Evolutionary conservation across 805 yeast species (phyloP).

Genomic region (Hanseniaspora hatyaiensis): DNA sequence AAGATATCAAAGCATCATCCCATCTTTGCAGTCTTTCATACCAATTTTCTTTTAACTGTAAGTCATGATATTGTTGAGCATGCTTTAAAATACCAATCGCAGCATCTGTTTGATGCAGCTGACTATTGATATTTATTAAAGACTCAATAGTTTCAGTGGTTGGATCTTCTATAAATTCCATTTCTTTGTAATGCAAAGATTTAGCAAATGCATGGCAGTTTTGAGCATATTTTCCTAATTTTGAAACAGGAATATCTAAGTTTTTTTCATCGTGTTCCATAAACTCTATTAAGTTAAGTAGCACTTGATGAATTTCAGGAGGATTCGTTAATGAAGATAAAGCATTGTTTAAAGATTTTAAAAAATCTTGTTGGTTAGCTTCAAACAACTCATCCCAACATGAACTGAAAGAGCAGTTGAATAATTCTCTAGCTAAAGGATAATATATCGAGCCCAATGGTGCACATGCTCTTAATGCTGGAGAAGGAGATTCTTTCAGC

Average conservation of each 20-base stretch:
- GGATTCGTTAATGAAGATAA: constrained; percentile 83
- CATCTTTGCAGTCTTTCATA: constrained; percentile 91
- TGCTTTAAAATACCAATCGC: constrained; percentile 93
- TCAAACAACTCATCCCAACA: constrained; percentile 90
- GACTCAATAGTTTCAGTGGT: constrained; percentile 85
- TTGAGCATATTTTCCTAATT: constrained; percentile 84
- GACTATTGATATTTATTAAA: constrained; percentile 82
- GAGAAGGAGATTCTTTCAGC: constrained; percentile 85
- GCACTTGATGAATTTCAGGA: constrained; percentile 86
- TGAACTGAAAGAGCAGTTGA: constrained; percentile 88
- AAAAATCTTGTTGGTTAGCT: constrained; percentile 79
- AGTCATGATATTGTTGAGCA: constrained; percentile 80
- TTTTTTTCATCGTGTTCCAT: constrained; percentile 97
- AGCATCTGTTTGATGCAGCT: constrained; percentile 91
- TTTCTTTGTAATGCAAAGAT: constrained; percentile 88
- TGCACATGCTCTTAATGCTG: constrained; percentile 86
- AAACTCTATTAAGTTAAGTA: constrained; percentile 82
- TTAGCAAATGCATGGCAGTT: constrained; percentile 96
- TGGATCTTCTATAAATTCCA: constrained; percentile 89
- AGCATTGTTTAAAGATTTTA: constrained; percentile 75
- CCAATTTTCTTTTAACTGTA: constrained; percentile 94
- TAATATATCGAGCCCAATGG: constrained; percentile 75
- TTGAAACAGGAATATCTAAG: constrained; percentile 78
- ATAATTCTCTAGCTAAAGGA: constrained; percentile 79
- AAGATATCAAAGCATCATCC: constrained; percentile 94